Conservation (phyloP, 2,329 filamentous ascomycete species). For the Chrysoporthe puriensis region DNA sequence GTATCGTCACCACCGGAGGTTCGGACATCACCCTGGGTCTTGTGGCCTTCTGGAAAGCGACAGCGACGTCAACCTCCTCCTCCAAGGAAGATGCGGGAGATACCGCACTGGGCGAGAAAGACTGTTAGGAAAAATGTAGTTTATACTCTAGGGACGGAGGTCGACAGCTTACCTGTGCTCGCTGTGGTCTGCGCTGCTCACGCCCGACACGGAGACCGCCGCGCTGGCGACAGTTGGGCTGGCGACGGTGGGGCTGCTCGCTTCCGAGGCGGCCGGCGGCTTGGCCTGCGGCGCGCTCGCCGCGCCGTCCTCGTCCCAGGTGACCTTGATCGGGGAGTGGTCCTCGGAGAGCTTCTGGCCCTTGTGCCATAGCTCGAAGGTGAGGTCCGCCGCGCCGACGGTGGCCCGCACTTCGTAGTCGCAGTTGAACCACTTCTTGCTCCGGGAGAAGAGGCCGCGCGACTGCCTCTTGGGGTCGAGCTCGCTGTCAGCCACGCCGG, state of each 20-base stretch:
- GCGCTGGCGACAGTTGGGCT: slow-evolving; percentile 17
- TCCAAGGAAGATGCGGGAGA: slow-evolving; percentile 13
- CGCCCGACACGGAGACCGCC: slow-evolving; percentile 24
- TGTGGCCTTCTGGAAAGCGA: slow-evolving; percentile 3
- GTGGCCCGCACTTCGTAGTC: slow-evolving; percentile 57
- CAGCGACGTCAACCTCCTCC: slow-evolving; percentile 3
- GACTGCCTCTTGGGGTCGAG: slow-evolving; percentile 44
- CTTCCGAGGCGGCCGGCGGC: slow-evolving; percentile 1
- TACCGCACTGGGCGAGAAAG: neutral
- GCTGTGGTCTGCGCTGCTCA: slow-evolving; percentile 18
- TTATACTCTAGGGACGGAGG: neutral
- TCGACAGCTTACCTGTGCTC: slow-evolving; percentile 23
- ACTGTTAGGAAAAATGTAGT: slow-evolving; percentile 9
- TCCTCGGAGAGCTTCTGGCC: slow-evolving; percentile 44
- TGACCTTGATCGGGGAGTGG: slow-evolving; percentile 43
- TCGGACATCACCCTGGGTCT: slow-evolving; percentile 4
- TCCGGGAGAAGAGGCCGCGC: slow-evolving; percentile 38
- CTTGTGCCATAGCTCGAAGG: slow-evolving; percentile 48
- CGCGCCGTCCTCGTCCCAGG: slow-evolving; percentile 31
- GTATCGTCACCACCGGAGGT: slow-evolving; percentile 9
- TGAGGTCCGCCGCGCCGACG: slow-evolving; percentile 58
- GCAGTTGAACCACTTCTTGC: slow-evolving; percentile 45
- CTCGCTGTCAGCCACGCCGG: slow-evolving; percentile 43
- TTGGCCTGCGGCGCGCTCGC: neutral
- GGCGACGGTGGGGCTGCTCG: slow-evolving; percentile 20